Evolutionary conservation across 192 early-diverging fungal species (phyloP).

Genomic region (Podochytrium sp.): DNA sequence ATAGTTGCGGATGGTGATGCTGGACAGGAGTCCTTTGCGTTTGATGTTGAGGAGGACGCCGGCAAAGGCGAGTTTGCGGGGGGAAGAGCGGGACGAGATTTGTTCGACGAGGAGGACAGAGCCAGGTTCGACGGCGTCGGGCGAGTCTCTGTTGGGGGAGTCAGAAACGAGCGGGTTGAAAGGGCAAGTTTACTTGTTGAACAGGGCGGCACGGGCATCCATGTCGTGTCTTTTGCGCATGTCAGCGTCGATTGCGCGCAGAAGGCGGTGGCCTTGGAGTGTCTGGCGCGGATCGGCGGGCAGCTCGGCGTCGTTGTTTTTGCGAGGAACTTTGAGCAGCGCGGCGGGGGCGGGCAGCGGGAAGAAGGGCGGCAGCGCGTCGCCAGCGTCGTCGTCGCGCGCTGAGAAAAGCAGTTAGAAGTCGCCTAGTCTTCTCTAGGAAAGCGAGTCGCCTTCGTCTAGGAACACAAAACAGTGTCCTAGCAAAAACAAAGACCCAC

Average conservation of each 20-base stretch:
- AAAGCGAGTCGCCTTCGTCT: too few species aligned
- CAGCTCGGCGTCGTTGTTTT: slow-evolving; percentile 28
- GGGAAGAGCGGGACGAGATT: slow-evolving; percentile 45
- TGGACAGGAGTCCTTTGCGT: slow-evolving; percentile 49
- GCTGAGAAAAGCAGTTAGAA: slow-evolving; percentile 3
- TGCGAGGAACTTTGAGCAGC: slow-evolving; percentile 22
- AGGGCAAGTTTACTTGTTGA: slow-evolving; percentile 10
- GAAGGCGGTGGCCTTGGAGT: slow-evolving; percentile 32
- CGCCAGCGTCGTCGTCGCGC: slow-evolving; percentile 35
- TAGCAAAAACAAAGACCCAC: background rate
- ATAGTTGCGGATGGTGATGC: slow-evolving; percentile 51
- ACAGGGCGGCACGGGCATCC: slow-evolving; percentile 46
- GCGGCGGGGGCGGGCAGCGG: slow-evolving; percentile 5
- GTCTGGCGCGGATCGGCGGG: slow-evolving; percentile 37
- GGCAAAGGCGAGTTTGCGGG: slow-evolving; percentile 50
- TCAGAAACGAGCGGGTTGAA: background rate
- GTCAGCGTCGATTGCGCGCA: slow-evolving; percentile 52
- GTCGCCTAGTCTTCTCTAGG: too few species aligned
- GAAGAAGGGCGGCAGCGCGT: slow-evolving; percentile 40
- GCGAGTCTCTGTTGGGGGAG: slow-evolving; percentile 14
- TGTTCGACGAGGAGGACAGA: slow-evolving; percentile 55
- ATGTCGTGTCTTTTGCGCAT: slow-evolving; percentile 46
- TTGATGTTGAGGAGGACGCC: slow-evolving; percentile 52
- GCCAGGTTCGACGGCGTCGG: slow-evolving; percentile 47
- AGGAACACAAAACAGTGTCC: background rate